Conservation (phyloP, 495 filamentous ascomycete species). For the Penicillium pulvis region DNA sequence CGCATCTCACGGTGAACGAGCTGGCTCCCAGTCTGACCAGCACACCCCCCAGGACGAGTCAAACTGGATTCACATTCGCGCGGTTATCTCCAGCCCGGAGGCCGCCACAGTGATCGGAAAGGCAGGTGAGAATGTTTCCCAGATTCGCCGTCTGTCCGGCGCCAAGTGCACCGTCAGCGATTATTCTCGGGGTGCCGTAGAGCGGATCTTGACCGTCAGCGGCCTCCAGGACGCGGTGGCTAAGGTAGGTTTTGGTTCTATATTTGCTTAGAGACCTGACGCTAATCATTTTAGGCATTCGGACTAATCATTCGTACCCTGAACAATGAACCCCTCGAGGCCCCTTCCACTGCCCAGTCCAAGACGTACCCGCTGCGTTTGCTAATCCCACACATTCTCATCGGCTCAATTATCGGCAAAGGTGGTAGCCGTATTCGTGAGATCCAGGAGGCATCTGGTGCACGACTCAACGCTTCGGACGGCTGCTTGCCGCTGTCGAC, state of each 20-base stretch:
- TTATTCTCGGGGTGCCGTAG: conserved; percentile 93
- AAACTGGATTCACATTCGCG: conserved; percentile 93
- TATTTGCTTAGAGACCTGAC: not conserved
- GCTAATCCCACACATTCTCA: conserved; percentile 93
- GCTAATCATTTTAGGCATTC: conserved; percentile 69
- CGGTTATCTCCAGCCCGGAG: conserved; percentile 94
- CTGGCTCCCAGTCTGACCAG: conserved; percentile 51
- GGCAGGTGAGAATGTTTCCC: conserved; percentile 95
- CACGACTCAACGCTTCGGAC: conserved; percentile 94
- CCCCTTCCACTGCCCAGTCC: conserved; percentile 84
- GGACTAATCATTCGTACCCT: conserved; percentile 96
- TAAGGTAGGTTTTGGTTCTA: conserved; percentile 65
- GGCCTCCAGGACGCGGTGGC: conserved; percentile 93
- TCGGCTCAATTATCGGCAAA: conserved; percentile 98
- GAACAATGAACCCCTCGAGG: conserved; percentile 89
- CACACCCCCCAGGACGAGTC: conserved; percentile 78
- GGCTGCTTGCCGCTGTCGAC: conserved; percentile 90
- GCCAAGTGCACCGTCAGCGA: conserved; percentile 99
- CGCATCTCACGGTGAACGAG: conserved; percentile 56
- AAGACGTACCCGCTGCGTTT: conserved; percentile 97
- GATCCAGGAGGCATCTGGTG: conserved; percentile 96
- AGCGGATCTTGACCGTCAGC: conserved; percentile 95
- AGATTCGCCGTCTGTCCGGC: conserved; percentile 86
- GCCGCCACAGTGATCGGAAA: conserved; percentile 98
- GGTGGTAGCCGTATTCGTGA: conserved; percentile 92